Base-by-base conservation (phyloP, 2,329 filamentous ascomycete species). In the Phyllachora maydis region DNA sequence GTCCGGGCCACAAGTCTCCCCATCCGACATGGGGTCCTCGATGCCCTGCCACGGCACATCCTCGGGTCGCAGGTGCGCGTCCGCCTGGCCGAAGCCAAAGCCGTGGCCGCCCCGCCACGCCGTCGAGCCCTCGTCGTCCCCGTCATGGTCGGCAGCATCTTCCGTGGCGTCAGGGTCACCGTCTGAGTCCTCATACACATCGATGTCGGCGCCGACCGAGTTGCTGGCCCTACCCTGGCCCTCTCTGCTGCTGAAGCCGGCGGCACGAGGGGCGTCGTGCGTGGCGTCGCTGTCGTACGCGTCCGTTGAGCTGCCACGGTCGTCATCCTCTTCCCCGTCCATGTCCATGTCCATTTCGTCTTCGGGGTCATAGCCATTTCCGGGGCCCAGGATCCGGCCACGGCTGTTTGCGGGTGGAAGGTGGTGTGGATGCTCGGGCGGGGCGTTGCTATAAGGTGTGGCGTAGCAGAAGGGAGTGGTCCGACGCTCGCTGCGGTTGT, bases 401-500 rank as follows among this genome's bases (percentile, higher is more conserved):
- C 34, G 33, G 25, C 37, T 35, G 14, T 31, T 31, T 0, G 25
- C 32, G 2, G 35, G 6, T 49, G 46, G 17, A 32, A 31, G 4
- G 24, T 24, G 11, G n/a, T 21, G 28, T 16, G 11, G 46, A 6
- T 11, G 31, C 25, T 60, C 56, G 8, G 52, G 41, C 1, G 64
- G 55, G 4, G 54, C 62, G 30, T 68, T 71, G 36, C 73, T 81
- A 38, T 72, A 58, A 0, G 76, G 76, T 1, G 76, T 83, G 3
- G 73, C 72, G 36, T 82, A 82, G n/a, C 67, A 69, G 32, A 68
- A 68, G 0, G 71, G 73, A 1, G 60, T 66, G 8, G 51, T 53
- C 9, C 43, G 43, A 16, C 56, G 44, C 25, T 41, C 36, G 28
- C 37, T 44, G 34, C 27, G 37, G 35, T 41, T 33, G 24, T 52